A percentile compares a stretch with the other conserved stretches of the same genome.
Evolutionary conservation across 768 basidiomycete species (phyloP).

Genomic region (Pilatotrama ljubarskyi): DNA sequence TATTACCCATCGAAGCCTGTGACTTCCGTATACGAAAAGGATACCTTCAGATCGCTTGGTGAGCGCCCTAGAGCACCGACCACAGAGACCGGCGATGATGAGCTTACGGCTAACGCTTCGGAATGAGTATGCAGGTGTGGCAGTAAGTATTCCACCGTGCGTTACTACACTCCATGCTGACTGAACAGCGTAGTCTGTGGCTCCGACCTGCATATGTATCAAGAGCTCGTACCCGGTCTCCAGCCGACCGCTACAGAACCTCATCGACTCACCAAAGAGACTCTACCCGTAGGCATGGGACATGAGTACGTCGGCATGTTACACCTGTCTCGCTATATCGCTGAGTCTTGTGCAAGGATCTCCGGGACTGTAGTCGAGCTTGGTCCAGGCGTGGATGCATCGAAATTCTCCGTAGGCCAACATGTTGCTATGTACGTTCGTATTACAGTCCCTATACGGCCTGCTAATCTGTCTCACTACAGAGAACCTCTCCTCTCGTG

Average conservation of each 20-base stretch:
- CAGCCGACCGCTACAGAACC: slow-evolving; percentile 35
- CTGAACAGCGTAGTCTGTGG: slow-evolving; percentile 40
- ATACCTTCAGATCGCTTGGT: too few species aligned
- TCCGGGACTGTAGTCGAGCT: slow-evolving; percentile 10
- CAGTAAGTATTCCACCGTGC: neutral
- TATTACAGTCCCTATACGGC: neutral
- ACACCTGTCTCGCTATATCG: neutral
- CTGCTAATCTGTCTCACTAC: neutral
- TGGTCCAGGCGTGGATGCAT: neutral
- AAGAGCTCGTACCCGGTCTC: slow-evolving; percentile 27
- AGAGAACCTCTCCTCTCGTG: neutral
- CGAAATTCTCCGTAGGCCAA: slow-evolving; percentile 7
- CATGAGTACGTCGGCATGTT: slow-evolving; percentile 38
- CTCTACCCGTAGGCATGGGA: slow-evolving; percentile 43
- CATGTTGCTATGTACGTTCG: slow-evolving; percentile 15
- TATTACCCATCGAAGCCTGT: too few species aligned
- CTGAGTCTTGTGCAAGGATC: neutral
- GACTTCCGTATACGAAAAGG: too few species aligned
- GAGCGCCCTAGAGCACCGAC: too few species aligned
- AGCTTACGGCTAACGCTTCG: too few species aligned
- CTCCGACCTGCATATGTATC: slow-evolving; percentile 47
- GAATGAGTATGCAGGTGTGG: slow-evolving; percentile 9
- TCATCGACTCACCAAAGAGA: slow-evolving; percentile 41
- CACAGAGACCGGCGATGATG: too few species aligned
- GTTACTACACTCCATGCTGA: slow-evolving; percentile 1